These are phyloP conservation scores for Dactylorhiza incarnata DNA, from an alignment of 106 monocot genomes.

Conservation along the genomic window DNA sequence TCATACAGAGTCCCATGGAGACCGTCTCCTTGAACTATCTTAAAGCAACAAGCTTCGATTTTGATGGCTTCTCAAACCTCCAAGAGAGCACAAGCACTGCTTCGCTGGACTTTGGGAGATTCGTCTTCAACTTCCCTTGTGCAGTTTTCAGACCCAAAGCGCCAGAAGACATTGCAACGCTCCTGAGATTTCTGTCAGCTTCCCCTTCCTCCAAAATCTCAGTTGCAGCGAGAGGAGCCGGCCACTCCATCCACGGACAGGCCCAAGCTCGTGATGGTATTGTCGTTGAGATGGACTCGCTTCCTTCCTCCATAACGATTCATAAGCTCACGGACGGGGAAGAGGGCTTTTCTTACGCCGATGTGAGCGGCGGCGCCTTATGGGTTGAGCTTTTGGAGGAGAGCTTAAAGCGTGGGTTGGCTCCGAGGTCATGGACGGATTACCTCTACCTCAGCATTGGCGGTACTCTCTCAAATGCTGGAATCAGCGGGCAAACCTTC, in stretches of 20 bases:
- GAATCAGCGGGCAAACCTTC: constrained; percentile 30
- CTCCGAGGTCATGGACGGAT: constrained; percentile 19
- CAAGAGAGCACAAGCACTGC: constrained; percentile 22
- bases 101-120: constrained; percentile 35
- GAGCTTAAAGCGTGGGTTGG: constrained; percentile 6
- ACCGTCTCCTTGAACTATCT: constrained; percentile 34
- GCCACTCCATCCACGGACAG: constrained; percentile 47
- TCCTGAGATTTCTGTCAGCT: constrained; percentile 25
- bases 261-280: constrained; percentile 9
- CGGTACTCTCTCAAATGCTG: constrained; percentile 25
- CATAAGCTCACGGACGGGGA: not conserved
- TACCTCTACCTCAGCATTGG: constrained; percentile 21
- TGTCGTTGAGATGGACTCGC: constrained; percentile 9
- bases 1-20: constrained; percentile 53
- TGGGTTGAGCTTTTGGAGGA: constrained; percentile 14
- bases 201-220: constrained; percentile 21
- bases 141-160: constrained; percentile 39
- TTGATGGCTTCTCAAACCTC: constrained; percentile 20
- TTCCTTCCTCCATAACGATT: constrained; percentile 8
- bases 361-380: constrained; percentile 17
- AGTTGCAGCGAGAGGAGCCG: constrained; percentile 48
- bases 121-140: constrained; percentile 28
- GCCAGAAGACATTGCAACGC: constrained; percentile 29
- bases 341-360: constrained; percentile 10
- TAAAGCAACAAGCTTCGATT: constrained; percentile 18